Conservation (phyloP, 805 yeast genomes). For the Nakazawaea peltata region DNA sequence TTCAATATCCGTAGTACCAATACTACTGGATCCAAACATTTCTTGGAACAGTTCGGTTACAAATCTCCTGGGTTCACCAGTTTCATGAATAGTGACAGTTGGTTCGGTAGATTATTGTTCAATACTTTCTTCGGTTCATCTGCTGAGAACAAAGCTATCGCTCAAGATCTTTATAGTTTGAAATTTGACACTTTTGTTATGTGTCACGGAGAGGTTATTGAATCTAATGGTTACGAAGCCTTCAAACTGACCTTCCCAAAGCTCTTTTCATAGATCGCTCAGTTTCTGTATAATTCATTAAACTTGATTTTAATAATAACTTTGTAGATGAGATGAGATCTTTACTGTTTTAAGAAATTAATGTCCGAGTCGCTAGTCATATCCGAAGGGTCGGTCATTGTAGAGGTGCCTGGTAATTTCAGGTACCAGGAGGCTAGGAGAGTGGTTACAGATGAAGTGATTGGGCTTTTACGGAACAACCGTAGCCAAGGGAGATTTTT, state of each 20-base stretch:
- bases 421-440: too few species aligned
- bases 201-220: conserved; percentile 56
- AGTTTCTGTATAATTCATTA: too few species aligned
- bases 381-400: too few species aligned
- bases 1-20: conserved; percentile 46
- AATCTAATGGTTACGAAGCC: conserved; percentile 23
- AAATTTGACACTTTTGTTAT: conserved; percentile 42
- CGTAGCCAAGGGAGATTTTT: too few species aligned
- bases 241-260: conserved; percentile 11
- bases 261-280: not conserved
- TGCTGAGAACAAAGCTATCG: conserved; percentile 16
- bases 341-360: too few species aligned
- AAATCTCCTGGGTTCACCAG: conserved; percentile 35
- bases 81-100: conserved; percentile 31
- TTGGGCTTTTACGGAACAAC: too few species aligned
- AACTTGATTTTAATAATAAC: not conserved
- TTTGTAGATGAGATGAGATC: too few species aligned
- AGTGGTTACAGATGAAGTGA: too few species aligned
- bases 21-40: conserved; percentile 17
- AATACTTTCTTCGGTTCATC: conserved; percentile 12
- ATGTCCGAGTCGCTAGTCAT: too few species aligned
- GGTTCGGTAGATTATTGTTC: conserved; percentile 24
- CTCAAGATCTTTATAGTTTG: conserved; percentile 27
- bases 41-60: conserved; percentile 36
- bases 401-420: too few species aligned